Evolutionary conservation across 108 stramenopile species (phyloP).

Genomic region (Epithemia pelagica): DNA sequence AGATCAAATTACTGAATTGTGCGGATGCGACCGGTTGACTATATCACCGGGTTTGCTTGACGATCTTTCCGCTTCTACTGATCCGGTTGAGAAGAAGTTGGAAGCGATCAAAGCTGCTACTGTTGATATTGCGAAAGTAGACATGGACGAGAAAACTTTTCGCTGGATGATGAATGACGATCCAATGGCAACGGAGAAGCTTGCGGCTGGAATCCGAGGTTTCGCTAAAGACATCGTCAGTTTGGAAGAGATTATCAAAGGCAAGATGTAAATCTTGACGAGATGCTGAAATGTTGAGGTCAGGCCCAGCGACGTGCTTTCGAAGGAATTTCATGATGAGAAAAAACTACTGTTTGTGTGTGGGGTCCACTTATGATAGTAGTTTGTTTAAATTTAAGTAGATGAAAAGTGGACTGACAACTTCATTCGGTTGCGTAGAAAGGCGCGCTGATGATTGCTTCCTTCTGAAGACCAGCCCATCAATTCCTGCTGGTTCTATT

Average conservation of each 20-base stretch:
- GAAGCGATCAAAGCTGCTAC: conserved; percentile 47
- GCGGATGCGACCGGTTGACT: conserved; percentile 86
- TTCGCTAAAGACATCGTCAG: conserved; percentile 92
- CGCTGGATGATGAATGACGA: conserved; percentile 97
- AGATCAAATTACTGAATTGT: conserved; percentile 77
- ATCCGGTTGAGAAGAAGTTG: conserved; percentile 43
- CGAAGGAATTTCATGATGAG: no score
- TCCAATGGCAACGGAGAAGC: conserved; percentile 97
- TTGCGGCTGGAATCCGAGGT: conserved; percentile 95
- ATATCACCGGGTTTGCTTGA: conserved; percentile 80
- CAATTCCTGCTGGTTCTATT: no score
- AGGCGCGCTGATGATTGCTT: no score
- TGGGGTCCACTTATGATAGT: no score
- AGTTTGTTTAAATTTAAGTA: no score
- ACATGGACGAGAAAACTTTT: conserved; percentile 82
- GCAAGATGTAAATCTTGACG: conserved; percentile 42
- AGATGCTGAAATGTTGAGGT: no score
- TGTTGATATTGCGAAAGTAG: conserved; percentile 75
- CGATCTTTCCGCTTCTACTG: conserved; percentile 40
- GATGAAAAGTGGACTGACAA: no score
- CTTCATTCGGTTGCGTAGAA: no score
- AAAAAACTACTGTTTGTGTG: no score
- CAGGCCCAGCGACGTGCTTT: no score
- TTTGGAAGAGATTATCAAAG: conserved; percentile 86
- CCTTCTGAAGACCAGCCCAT: no score